Evolutionary conservation across 345 rosid genomes (phyloP).

Genomic region (Hibiscus tridactylites): DNA sequence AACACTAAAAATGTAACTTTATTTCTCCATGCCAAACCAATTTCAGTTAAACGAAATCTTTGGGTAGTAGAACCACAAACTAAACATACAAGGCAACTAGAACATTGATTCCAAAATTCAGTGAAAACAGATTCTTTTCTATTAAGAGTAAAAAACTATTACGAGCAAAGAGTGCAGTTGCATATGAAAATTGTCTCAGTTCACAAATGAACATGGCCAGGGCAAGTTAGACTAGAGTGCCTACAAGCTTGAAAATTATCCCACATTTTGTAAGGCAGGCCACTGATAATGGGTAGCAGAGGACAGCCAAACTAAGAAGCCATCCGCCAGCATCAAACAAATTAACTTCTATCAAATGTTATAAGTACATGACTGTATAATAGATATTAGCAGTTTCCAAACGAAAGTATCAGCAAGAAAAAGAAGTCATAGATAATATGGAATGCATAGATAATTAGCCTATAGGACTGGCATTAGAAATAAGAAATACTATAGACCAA

Average conservation of each 20-base stretch:
- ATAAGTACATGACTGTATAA: neutral
- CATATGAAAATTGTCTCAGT: constrained; percentile 12
- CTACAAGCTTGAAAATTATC: neutral
- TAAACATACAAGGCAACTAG: neutral
- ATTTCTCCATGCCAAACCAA: neutral
- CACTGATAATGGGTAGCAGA: neutral
- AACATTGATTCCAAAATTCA: neutral
- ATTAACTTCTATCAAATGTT: neutral
- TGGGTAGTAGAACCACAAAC: neutral
- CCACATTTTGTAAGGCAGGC: neutral
- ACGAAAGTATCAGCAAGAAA: neutral
- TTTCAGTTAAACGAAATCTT: neutral
- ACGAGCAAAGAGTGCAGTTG: neutral
- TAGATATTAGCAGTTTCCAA: neutral
- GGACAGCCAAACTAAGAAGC: neutral
- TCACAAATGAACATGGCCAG: neutral
- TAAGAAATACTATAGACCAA: neutral
- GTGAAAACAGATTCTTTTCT: neutral
- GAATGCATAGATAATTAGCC: neutral
- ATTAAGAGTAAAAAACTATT: neutral
- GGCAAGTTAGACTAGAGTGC: neutral
- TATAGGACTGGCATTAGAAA: neutral
- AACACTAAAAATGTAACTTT: neutral
- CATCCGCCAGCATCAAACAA: neutral
- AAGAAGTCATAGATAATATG: neutral